These are phyloP conservation scores for Monosporascus sp. DNA, from an alignment of 2,329 filamentous ascomycete genomes.

Conservation along the genomic window DNA sequence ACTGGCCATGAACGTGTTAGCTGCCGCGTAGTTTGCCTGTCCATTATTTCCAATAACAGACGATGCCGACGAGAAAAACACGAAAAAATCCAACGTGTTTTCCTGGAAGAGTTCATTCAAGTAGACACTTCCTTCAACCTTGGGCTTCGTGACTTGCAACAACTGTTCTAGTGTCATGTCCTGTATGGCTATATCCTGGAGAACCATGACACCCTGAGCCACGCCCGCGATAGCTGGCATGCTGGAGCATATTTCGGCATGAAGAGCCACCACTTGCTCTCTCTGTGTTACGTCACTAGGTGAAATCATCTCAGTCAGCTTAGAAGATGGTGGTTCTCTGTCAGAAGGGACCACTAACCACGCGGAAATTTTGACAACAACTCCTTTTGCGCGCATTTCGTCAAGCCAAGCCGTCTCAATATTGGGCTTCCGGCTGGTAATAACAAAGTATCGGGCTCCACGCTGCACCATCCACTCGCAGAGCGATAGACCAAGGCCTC, in stretches of 20 bases:
- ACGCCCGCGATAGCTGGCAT: constrained; percentile 22
- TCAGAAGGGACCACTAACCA: no score
- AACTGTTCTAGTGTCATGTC: constrained; percentile 13
- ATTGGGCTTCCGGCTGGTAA: no score
- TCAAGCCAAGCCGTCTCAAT: no score
- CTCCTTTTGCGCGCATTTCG: no score
- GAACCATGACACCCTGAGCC: constrained; percentile 27
- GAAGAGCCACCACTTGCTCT: no score
- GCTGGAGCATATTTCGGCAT: background rate
- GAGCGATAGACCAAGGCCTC: no score
- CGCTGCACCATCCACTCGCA: no score
- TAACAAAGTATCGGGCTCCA: no score
- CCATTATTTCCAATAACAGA: constrained; percentile 13
- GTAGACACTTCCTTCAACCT: constrained; percentile 16
- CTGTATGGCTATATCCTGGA: constrained; percentile 14
- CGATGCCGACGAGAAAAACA: constrained; percentile 21
- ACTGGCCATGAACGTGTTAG: constrained; percentile 31
- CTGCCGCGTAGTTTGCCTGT: constrained; percentile 37
- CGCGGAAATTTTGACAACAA: no score
- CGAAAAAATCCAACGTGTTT: constrained; percentile 19
- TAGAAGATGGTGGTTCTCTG: no score
- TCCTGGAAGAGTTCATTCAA: constrained; percentile 15
- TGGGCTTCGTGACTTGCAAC: constrained; percentile 14
- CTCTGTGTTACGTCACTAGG: no score
- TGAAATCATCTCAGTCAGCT: no score